Base-by-base conservation (phyloP, 2,329 filamentous ascomycete species). In the Macrophomina pseudophaseolina region DNA sequence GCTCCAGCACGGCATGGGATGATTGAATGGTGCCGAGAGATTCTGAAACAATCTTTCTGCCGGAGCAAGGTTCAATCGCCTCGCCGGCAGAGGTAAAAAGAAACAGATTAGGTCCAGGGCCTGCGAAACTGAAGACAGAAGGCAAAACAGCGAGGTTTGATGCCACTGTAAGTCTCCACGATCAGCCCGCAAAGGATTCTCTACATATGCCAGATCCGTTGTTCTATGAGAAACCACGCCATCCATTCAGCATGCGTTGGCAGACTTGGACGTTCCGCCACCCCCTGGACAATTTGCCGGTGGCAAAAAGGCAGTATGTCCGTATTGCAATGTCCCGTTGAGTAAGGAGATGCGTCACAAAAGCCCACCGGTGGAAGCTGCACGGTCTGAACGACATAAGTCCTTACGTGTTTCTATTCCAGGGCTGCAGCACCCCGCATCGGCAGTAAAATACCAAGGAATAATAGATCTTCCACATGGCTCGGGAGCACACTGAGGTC, bases 381-480 rank as follows among this genome's bases (percentile, higher is more conserved):
- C 51, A 54, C 16, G 16, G 35, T 8, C 16, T 54, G 4, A 2
- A 18, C 3, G 51, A 54, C 18, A 16, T 54, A 8, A 32, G 38
- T 2, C 51, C 51, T 4, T 54, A 38, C 7, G 0, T 54, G 2
- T 54, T 16, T 38, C 51, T 54, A 2, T 54, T 54, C n/a, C 32
- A 54, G 38, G 51, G 11, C n/a, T 54, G 30, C n/a, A 18, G 12
- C 11, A 23, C 18, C 12, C 51, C 30, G 14, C 14, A 1, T 8
- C 12, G 8, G 30, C 16, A 49, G 51, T 53, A 53, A 5, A 38
- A 54, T n/a, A 54, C 51, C 16, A 54, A 54, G n/a, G 51, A 54
- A 9, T 30, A 54, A 6, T 54, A 32, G 51, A 38, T 54, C 33
- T 12, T 35, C 18, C 51, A 54, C 51, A 54, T 23, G 51, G 30